Evolutionary conservation across 441 rosid species (phyloP).

Genomic region (Capsella rubella): DNA sequence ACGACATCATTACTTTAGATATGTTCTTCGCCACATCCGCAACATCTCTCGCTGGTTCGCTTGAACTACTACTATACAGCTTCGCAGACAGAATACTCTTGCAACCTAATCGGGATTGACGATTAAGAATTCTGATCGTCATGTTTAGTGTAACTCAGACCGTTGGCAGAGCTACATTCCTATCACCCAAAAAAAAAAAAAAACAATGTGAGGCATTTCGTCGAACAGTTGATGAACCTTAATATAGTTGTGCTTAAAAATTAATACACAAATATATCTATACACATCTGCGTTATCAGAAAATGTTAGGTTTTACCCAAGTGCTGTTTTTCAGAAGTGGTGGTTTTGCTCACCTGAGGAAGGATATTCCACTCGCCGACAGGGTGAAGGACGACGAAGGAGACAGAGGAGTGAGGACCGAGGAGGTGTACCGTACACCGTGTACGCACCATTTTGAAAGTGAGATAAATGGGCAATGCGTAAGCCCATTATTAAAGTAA

Average conservation of each 20-base stretch:
- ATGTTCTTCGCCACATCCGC: constrained; percentile 50
- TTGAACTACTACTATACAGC: constrained; percentile 41
- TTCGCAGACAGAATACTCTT: constrained; percentile 40
- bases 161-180: too few relatives aligned
- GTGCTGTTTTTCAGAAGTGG: not conserved
- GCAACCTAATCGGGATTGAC: constrained; percentile 25
- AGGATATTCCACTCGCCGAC: not conserved
- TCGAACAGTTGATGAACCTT: constrained; percentile 35
- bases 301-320: not conserved
- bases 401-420: constrained; percentile 1
- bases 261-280: not conserved
- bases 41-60: constrained; percentile 47
- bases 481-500: too few relatives aligned
- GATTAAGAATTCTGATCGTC: constrained; percentile 38
- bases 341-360: constrained; percentile 12
- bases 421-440: too few relatives aligned
- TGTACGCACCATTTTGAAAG: too few relatives aligned
- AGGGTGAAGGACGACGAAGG: not conserved
- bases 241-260: not conserved
- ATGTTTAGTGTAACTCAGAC: not conserved
- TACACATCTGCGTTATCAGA: not conserved
- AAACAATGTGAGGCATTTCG: constrained; percentile 33
- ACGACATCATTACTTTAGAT: constrained; percentile 73
- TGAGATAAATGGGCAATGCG: too few relatives aligned
- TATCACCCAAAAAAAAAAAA: not conserved